A percentile compares a stretch with the other conserved stretches of the same genome.
Evolutionary conservation across 208 protist genomes (phyloP).

Genomic region (Acanthamoeba pearcei): DNA sequence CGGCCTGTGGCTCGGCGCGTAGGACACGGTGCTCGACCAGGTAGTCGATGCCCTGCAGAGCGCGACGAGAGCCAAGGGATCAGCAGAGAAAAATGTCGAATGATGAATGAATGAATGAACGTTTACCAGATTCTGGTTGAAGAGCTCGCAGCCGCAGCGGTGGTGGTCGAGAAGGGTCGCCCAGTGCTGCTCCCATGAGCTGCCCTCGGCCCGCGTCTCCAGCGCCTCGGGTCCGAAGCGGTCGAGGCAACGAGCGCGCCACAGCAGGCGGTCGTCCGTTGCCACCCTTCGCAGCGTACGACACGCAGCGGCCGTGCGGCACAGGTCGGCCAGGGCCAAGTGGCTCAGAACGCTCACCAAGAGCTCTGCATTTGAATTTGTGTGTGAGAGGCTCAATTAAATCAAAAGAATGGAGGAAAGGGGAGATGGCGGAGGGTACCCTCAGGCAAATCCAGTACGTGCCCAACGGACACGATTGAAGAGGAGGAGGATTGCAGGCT

Average conservation of each 20-base stretch:
- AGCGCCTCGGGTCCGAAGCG: background rate
- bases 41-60: background rate
- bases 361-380: background rate
- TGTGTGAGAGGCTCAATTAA: background rate
- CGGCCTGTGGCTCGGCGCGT: background rate
- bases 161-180: background rate
- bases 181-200: conserved; percentile 44
- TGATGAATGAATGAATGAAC: background rate
- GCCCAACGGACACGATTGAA: too few species aligned
- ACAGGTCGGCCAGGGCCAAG: background rate
- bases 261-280: background rate
- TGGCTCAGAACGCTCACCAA: background rate
- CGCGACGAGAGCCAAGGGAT: background rate
- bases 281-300: background rate
- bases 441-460: background rate
- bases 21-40: background rate
- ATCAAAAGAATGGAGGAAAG: background rate
- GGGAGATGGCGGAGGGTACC: background rate
- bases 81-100: background rate
- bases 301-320: background rate
- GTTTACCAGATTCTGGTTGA: background rate
- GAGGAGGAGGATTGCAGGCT: too few species aligned
- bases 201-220: background rate
- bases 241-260: conserved; percentile 4
- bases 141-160: background rate